phyloP scores from a whole-genome alignment of 1,284 basidiomycete genomes.

The Rhodotorula sp. region DNA sequence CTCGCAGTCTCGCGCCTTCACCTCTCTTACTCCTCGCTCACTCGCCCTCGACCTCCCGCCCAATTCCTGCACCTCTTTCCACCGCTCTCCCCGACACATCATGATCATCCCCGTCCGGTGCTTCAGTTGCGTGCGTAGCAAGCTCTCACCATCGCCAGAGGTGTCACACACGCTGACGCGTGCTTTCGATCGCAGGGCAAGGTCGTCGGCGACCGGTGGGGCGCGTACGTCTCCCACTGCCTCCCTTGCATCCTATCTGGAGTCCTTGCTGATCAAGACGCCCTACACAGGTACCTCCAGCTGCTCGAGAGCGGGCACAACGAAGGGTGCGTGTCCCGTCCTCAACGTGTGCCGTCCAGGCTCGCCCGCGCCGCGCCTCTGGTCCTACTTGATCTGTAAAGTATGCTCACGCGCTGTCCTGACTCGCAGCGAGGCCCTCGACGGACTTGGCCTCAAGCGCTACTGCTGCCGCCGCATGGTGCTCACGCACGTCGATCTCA shows the following conservation, averaged over 20 bases:
- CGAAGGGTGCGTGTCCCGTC: slow-evolving; percentile 68
- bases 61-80: too few species aligned
- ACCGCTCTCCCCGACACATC: too few species aligned
- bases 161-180: background rate
- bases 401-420: too few species aligned
- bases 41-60: too few species aligned
- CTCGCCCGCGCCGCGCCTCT: background rate
- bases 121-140: slow-evolving; percentile 65
- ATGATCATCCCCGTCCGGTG: slow-evolving; percentile 81
- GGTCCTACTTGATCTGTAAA: too few species aligned
- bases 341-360: background rate
- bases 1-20: background rate
- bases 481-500: slow-evolving; percentile 75
- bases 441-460: slow-evolving; percentile 83
- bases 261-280: too few species aligned
- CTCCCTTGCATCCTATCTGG: too few species aligned
- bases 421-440: slow-evolving; percentile 77
- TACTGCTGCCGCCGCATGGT: slow-evolving; percentile 99
- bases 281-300: slow-evolving; percentile 58
- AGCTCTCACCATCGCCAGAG: background rate
- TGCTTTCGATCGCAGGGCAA: slow-evolving; percentile 21
- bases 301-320: slow-evolving; percentile 72
- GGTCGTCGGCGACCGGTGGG: slow-evolving; percentile 73
- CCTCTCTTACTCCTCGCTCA: too few species aligned
- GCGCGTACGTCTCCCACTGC: slow-evolving; percentile 54